Base-by-base conservation (phyloP, 352 stramenopile genomes). In the Phytopythium sindhum region DNA sequence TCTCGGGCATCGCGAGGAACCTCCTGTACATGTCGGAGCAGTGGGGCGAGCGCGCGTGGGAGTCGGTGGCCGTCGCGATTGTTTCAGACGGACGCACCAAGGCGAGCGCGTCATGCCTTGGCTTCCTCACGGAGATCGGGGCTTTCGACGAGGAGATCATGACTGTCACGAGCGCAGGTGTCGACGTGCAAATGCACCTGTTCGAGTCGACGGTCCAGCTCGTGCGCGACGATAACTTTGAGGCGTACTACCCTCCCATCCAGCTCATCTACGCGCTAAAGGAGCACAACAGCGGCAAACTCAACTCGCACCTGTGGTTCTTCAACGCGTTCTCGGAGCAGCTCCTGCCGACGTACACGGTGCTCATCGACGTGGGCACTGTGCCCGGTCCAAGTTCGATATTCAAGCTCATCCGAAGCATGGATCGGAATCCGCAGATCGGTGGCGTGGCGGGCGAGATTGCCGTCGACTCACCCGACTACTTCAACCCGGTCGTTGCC, bases 311-410 rank as follows among this genome's bases (percentile, higher is more conserved):
- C 53, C 29, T 83, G 24, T 87, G 75, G 78, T 84, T 84, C 62
- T 87, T 84, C 59, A 84, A 77, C 50, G 78, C 72, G 21, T 87
- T 87, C 48, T 67, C 71, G n/a, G 76, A 84, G 59, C 78, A 84
- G 51, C 61, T 87, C 2, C 61, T 81, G 41, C 78, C 78, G 0
- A 80, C 57, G 41, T 87, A 87, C 67, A 83, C 74, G 0, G 70
- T 84, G 10, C 59, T 87, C 0, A 61, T 87, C 24, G 78, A 84
- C n/a, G 73, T 78, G 2, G 78, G 78, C 21, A 81, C 74, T 17
- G 75, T 77, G 26, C 78, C 75, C 21, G 67, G 68, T 0, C 70
- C 71, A 1, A 69, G 67, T 41, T 80, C 75, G 0, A 73, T 84
- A 24, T 83, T 72, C 60, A 68, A 70, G 24, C 66, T 87, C 17